phyloP scores from a whole-genome alignment of 148 eudicot genomes.

The Suaeda aralocaspica region DNA sequence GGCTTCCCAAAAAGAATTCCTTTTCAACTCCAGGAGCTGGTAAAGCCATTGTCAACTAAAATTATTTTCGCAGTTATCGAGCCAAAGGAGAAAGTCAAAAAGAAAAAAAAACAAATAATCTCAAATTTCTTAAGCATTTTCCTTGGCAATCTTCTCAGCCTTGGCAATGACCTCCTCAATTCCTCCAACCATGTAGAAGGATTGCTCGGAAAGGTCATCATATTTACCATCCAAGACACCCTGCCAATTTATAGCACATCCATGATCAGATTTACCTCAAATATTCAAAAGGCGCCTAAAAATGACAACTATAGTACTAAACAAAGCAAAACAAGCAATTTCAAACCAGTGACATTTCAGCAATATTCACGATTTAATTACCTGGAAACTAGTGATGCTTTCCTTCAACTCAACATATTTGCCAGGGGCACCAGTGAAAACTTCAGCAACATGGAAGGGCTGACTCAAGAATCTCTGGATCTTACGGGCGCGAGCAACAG shows the following conservation, averaged over 20 bases:
- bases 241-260: constrained; percentile 32
- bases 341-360: neutral
- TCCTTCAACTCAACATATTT: constrained; percentile 97
- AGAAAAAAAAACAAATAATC: neutral
- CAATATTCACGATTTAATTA: constrained; percentile 20
- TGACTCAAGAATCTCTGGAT: constrained; percentile 90
- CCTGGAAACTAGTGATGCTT: constrained; percentile 94
- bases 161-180: constrained; percentile 95
- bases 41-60: constrained; percentile 34
- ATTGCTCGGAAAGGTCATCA: constrained; percentile 91
- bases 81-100: constrained; percentile 23
- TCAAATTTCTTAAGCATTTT: constrained; percentile 45
- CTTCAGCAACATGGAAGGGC: constrained; percentile 99
- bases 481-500: constrained; percentile 98
- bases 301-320: too few relatives aligned
- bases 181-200: constrained; percentile 99
- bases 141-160: constrained; percentile 97
- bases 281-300: neutral
- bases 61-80: constrained; percentile 53
- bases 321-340: neutral
- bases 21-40: constrained; percentile 32
- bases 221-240: constrained; percentile 97
- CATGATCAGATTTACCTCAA: too few relatives aligned
- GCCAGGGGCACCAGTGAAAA: constrained; percentile 98
- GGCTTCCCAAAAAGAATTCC: constrained; percentile 31